These are phyloP conservation scores for Nakataea oryzae DNA, from an alignment of 2,329 filamentous ascomycete species.

Conservation along the genomic window DNA sequence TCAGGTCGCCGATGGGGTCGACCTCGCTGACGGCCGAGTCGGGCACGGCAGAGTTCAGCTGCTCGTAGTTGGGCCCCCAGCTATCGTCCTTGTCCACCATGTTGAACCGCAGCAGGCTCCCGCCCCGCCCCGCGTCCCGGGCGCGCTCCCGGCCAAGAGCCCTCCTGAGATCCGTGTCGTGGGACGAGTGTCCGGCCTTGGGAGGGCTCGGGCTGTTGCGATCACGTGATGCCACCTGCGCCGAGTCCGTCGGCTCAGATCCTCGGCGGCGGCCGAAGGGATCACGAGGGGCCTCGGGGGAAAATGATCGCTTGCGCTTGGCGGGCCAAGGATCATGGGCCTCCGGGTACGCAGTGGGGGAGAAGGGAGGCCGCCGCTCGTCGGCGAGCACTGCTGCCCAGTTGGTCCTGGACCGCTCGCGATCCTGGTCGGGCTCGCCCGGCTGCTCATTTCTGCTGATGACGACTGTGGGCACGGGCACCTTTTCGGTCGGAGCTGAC, in stretches of 20 bases:
- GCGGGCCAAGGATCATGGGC: slow-evolving; percentile 33
- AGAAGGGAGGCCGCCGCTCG: slow-evolving; percentile 29
- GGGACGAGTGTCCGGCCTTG: not conserved
- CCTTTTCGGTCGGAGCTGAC: slow-evolving; percentile 10
- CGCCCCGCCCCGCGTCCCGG: not conserved
- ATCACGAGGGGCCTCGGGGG: slow-evolving; percentile 34
- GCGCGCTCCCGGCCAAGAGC: not conserved
- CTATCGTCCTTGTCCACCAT: slow-evolving; percentile 32
- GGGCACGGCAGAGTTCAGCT: slow-evolving; percentile 30
- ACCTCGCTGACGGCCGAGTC: slow-evolving; percentile 33
- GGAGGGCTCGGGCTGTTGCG: slow-evolving; percentile 3
- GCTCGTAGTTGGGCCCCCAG: slow-evolving; percentile 33
- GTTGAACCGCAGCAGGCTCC: slow-evolving; percentile 28
- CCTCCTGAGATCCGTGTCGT: not conserved
- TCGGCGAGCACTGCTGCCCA: slow-evolving; percentile 26
- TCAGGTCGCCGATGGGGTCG: slow-evolving; percentile 34
- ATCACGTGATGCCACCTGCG: slow-evolving; percentile 1
- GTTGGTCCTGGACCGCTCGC: slow-evolving; percentile 25
- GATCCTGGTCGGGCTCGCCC: slow-evolving; percentile 16
- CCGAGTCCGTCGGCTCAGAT: not conserved
- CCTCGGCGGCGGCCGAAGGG: not conserved
- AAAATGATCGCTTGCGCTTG: slow-evolving; percentile 63
- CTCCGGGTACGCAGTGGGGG: slow-evolving; percentile 28
- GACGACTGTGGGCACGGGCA: slow-evolving; percentile 13
- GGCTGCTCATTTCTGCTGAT: slow-evolving; percentile 8